Percentiles rank a stretch among this genome's conserved stretches.
Evolutionary conservation across 208 protist species (phyloP).

Genomic region (Trypanosoma rangeli): DNA sequence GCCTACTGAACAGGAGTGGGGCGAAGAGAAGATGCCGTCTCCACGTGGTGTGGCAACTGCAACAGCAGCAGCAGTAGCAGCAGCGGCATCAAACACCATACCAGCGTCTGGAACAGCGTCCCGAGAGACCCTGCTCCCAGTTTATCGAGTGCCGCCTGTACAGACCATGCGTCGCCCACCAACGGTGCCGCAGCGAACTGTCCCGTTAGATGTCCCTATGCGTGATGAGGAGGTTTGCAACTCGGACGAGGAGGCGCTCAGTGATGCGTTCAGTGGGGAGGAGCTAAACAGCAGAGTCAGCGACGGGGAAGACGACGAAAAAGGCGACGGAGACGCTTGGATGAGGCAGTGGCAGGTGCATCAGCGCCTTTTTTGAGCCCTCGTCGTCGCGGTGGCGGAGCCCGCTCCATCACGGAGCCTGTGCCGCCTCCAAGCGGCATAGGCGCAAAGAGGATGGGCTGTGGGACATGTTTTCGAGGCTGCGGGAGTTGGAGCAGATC

Average conservation of each 20-base stretch:
- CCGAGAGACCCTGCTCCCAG: background rate
- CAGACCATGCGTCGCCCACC: constrained; percentile 26
- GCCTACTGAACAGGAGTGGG: background rate
- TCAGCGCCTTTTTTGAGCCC: constrained; percentile 26
- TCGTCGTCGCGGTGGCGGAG: constrained; percentile 12
- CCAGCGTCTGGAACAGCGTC: background rate
- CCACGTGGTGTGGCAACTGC: background rate
- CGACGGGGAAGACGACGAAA: constrained; percentile 1
- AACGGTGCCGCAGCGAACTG: constrained; percentile 10
- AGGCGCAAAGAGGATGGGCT: background rate
- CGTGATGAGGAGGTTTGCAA: background rate
- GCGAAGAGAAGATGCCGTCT: background rate
- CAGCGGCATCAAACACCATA: background rate
- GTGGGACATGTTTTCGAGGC: constrained; percentile 19
- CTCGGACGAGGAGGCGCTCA: background rate
- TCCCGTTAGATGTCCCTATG: background rate
- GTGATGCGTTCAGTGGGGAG: too few species aligned
- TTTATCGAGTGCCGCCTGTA: constrained; percentile 6
- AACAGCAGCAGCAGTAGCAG: background rate
- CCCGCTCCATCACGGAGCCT: constrained; percentile 3
- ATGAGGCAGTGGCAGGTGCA: background rate
- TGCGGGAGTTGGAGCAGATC: constrained; percentile 28
- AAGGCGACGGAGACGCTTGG: background rate
- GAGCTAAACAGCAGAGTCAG: background rate
- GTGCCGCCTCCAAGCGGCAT: background rate